Conservation (phyloP, 345 rosid genomes). For the Boechera stricta region DNA sequence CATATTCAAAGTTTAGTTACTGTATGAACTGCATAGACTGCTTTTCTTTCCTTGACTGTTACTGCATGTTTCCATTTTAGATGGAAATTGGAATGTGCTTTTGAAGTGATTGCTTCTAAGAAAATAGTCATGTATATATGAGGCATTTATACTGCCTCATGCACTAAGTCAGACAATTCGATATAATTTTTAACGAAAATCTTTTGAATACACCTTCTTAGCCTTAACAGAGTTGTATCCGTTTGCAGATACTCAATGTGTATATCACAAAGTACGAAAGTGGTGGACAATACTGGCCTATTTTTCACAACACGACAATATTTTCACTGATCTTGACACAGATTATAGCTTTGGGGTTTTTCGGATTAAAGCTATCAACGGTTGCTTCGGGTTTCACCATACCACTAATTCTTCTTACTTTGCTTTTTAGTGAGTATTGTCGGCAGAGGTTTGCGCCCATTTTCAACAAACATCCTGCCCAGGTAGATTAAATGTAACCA, state of each 20-base stretch:
- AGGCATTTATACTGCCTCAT: background rate
- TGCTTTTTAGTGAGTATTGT: constrained; percentile 86
- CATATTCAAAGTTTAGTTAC: background rate
- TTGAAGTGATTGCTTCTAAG: background rate
- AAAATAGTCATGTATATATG: background rate
- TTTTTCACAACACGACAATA: constrained; percentile 79
- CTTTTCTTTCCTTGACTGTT: no score
- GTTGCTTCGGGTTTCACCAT: constrained; percentile 75
- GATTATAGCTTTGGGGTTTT: constrained; percentile 82
- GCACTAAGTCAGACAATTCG: background rate
- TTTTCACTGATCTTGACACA: constrained; percentile 83
- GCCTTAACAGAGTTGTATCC: constrained; percentile 15
- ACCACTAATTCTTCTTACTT: constrained; percentile 70
- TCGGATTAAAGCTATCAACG: constrained; percentile 72
- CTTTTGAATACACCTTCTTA: background rate
- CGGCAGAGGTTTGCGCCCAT: constrained; percentile 72
- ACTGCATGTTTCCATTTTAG: background rate
- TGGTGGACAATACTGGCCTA: constrained; percentile 88
- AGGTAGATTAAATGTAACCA: constrained; percentile 53
- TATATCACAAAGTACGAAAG: constrained; percentile 73
- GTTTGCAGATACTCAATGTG: constrained; percentile 79
- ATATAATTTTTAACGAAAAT: background rate
- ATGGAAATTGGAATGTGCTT: background rate
- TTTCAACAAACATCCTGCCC: constrained; percentile 63
- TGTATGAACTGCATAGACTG: no score